Conservation (phyloP, 2,329 filamentous ascomycete species). For the Penicillium decumbens region DNA sequence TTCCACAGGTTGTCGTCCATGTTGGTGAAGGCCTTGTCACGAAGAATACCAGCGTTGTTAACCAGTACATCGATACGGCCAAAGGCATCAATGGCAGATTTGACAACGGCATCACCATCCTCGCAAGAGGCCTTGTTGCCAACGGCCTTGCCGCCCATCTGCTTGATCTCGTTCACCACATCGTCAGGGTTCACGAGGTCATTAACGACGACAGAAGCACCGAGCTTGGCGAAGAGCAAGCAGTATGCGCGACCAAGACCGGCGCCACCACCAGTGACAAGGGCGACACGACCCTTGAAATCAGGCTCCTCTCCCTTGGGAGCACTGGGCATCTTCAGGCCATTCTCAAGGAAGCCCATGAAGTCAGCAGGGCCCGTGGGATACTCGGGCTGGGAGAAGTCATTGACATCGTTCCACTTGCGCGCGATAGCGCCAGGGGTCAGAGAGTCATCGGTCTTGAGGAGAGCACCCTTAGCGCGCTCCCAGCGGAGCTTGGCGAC, state of each 20-base stretch:
- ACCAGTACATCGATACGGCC: constrained; percentile 91
- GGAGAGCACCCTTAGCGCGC: constrained; percentile 78
- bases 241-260: constrained; percentile 89
- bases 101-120: constrained; percentile 85
- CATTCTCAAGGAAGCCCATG: constrained; percentile 76
- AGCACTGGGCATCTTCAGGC: constrained; percentile 69
- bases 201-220: constrained; percentile 86
- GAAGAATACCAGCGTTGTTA: constrained; percentile 97
- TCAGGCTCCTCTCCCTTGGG: constrained; percentile 68
- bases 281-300: constrained; percentile 77
- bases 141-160: constrained; percentile 80
- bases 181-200: constrained; percentile 88
- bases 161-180: constrained; percentile 88
- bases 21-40: constrained; percentile 96
- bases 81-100: constrained; percentile 87
- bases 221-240: constrained; percentile 78
- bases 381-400: constrained; percentile 80
- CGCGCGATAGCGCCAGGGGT: constrained; percentile 82
- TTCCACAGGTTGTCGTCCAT: constrained; percentile 96
- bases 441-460: constrained; percentile 82
- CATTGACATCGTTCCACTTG: constrained; percentile 81
- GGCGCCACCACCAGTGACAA: constrained; percentile 83
- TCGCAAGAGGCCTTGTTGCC: constrained; percentile 92
- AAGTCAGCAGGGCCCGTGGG: constrained; percentile 85
- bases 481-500: constrained; percentile 94